These are phyloP conservation scores for Laetiporus sulphureus DNA, from an alignment of 1,284 basidiomycete species.

Conservation along the genomic window DNA sequence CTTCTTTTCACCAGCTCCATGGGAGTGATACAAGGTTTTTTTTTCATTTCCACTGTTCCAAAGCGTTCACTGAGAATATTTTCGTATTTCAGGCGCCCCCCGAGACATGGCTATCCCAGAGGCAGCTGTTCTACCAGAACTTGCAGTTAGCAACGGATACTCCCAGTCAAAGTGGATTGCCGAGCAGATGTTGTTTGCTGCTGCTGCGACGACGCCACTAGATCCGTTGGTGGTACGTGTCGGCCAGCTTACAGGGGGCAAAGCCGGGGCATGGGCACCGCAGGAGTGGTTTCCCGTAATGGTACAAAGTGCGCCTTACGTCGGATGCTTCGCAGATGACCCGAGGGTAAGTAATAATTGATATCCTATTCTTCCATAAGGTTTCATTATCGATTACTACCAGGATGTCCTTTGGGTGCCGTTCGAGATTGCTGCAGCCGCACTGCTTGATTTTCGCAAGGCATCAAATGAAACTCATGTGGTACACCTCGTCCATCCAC, in stretches of 20 bases:
- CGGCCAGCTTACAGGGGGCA: not conserved
- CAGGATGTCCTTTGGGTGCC: not conserved
- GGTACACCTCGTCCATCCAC: no score
- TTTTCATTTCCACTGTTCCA: no score
- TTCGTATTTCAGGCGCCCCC: not conserved
- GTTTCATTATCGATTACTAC: not conserved
- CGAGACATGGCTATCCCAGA: not conserved
- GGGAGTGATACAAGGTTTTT: slow-evolving; percentile 21
- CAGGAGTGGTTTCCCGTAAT: not conserved
- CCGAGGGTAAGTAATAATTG: not conserved
- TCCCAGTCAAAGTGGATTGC: not conserved
- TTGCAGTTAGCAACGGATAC: not conserved
- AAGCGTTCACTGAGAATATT: no score
- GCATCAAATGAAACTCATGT: not conserved
- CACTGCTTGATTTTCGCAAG: not conserved
- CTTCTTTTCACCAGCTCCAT: slow-evolving; percentile 17
- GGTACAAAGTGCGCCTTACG: not conserved
- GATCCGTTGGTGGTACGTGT: not conserved
- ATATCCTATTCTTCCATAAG: not conserved
- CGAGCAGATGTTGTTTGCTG: not conserved
- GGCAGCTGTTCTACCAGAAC: not conserved
- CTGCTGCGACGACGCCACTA: not conserved
- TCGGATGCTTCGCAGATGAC: not conserved
- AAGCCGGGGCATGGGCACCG: not conserved
- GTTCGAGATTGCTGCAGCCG: not conserved